Evolutionary conservation across 495 filamentous ascomycete genomes (phyloP).

Genomic region (Talaromyces ruber): DNA sequence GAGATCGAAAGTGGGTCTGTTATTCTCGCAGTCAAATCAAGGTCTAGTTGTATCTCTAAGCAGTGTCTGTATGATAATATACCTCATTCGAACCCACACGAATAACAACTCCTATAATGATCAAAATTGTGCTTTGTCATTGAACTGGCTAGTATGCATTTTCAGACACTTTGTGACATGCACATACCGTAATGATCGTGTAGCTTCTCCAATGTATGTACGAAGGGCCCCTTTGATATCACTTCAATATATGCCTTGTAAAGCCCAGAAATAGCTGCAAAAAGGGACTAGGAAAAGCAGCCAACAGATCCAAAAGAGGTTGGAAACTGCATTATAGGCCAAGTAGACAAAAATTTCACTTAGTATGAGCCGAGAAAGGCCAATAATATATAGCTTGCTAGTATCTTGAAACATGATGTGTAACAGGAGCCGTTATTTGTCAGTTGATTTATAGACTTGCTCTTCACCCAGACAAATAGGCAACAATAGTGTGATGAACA

Average conservation of each 20-base stretch:
- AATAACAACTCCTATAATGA: constrained; percentile 11
- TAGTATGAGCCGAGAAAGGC: background rate
- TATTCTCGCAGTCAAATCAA: background rate
- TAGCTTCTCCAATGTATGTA: constrained; percentile 5
- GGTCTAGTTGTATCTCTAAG: background rate
- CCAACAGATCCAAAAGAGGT: constrained; percentile 25
- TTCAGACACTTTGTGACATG: background rate
- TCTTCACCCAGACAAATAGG: background rate
- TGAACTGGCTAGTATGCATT: background rate
- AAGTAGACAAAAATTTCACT: background rate
- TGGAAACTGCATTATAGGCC: background rate
- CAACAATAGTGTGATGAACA: background rate
- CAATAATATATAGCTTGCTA: background rate
- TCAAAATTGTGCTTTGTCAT: background rate
- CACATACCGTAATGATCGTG: constrained; percentile 2
- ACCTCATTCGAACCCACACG: constrained; percentile 21
- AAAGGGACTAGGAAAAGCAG: constrained; percentile 34
- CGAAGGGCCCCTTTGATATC: constrained; percentile 1
- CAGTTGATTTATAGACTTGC: background rate
- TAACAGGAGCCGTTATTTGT: background rate
- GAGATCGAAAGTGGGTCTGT: constrained; percentile 33
- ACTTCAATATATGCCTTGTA: constrained; percentile 7
- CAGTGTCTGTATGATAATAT: background rate
- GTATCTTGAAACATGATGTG: background rate
- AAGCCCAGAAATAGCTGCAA: constrained; percentile 30